phyloP scores from a whole-genome alignment of 1,284 basidiomycete genomes.

The Naganishia sp. region DNA sequence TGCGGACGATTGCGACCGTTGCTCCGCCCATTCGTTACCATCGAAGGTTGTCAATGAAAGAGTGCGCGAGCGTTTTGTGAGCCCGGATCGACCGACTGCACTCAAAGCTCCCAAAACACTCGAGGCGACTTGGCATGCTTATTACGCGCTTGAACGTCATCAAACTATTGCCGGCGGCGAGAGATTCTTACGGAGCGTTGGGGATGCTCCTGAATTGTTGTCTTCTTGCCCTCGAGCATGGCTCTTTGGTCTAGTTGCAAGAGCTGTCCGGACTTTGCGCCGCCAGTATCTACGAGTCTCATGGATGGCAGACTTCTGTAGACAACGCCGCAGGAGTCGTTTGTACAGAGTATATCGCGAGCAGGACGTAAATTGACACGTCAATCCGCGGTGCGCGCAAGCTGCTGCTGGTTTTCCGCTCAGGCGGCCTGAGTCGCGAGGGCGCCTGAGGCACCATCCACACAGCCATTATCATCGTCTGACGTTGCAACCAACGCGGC shows the following conservation, averaged over 20 bases:
- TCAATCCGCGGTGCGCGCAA: neutral
- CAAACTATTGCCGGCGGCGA: constrained; percentile 8
- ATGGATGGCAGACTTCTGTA: neutral
- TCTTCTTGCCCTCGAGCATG: neutral
- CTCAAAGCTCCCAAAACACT: neutral
- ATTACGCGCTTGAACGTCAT: constrained; percentile 8
- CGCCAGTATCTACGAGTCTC: too few species aligned
- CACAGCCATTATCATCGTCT: constrained; percentile 27
- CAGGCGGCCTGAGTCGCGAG: neutral
- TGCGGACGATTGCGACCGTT: too few species aligned
- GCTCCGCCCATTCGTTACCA: too few species aligned
- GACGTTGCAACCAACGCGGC: constrained; percentile 20
- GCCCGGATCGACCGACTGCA: neutral
- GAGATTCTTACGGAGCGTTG: neutral
- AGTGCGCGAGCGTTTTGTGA: too few species aligned
- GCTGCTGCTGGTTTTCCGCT: constrained; percentile 4
- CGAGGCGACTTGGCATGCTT: neutral
- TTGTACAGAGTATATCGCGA: neutral
- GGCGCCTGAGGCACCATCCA: constrained; percentile 8
- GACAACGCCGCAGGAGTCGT: neutral
- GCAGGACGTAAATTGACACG: neutral
- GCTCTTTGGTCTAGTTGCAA: neutral
- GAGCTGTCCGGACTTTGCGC: too few species aligned
- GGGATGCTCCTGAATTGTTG: too few species aligned
- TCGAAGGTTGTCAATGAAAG: too few species aligned